These are phyloP conservation scores for Fusarium pininemorale DNA, from an alignment of 2,329 filamentous ascomycete species.

Conservation along the genomic window DNA sequence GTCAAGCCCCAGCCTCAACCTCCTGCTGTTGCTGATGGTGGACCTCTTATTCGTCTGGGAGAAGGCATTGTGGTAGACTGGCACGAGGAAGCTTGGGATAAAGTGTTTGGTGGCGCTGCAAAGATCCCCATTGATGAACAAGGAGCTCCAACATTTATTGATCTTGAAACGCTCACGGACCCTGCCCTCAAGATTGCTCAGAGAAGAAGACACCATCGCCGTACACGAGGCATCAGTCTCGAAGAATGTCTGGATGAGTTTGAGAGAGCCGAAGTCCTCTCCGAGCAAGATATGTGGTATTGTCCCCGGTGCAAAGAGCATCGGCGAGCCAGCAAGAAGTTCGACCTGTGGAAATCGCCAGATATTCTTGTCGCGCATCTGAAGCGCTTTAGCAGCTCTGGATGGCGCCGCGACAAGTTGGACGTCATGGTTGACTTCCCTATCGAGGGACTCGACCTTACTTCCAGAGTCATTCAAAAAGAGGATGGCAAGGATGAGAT, in stretches of 20 bases:
- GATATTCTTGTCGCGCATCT: constrained; percentile 95
- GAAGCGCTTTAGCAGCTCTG: constrained; percentile 91
- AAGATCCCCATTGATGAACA: constrained; percentile 55
- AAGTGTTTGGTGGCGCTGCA: constrained; percentile 68
- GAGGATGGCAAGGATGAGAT: constrained; percentile 83
- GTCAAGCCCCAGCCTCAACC: constrained; percentile 51
- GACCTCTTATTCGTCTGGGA: constrained; percentile 77
- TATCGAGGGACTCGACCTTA: constrained; percentile 85
- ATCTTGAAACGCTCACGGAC: constrained; percentile 65
- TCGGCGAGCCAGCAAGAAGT: constrained; percentile 91
- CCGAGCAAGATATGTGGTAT: constrained; percentile 97
- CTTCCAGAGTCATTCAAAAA: constrained; percentile 78
- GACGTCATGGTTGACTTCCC: constrained; percentile 93
- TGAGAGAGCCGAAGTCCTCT: constrained; percentile 90
- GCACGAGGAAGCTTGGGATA: constrained; percentile 74
- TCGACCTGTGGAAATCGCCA: constrained; percentile 95
- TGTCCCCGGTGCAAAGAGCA: constrained; percentile 96
- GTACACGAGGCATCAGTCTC: constrained; percentile 75
- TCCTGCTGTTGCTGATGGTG: constrained; percentile 56
- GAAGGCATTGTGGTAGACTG: constrained; percentile 92
- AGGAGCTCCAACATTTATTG: constrained; percentile 67
- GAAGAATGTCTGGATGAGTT: constrained; percentile 95
- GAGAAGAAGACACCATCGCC: constrained; percentile 65
- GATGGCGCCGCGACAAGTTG: constrained; percentile 87
- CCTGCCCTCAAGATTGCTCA: constrained; percentile 73